Evolutionary conservation across 2,329 filamentous ascomycete species (phyloP), one percentile per base, ranked within the genome.

Genomic region (Venturia asperata): DNA sequence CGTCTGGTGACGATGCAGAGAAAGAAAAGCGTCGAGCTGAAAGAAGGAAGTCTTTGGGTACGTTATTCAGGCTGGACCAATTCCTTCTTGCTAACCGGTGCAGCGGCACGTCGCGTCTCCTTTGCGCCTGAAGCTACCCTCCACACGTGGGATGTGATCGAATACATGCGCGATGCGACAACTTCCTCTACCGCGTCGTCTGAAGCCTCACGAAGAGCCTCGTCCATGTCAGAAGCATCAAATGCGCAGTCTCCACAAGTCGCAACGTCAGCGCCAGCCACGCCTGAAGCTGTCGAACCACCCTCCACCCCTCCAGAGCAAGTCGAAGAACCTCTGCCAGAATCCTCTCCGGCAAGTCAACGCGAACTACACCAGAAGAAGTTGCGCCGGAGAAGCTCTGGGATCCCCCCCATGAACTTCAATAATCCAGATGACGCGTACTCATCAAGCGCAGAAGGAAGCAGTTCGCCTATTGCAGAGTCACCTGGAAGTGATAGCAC

Each of bases 81-180:
- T 55, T n/a, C 10, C 5, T 19, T 17, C 9, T 39, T 1, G 27
- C 68, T 19, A 6, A 13, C 24, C 39, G 10, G 11, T 27, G 49
- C 67, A 83, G 84, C 93, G 61, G 96, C 94, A 74, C 87, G 94
- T 72, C 87, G 94, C 72, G 94, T 99, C 42, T 97, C 93, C 0
- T 99, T 99, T 76, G 94, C 94, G 5, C 94, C 94, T 0, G 94
- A 99, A 77, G 94, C 94, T 15, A 99, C 94, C 3, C 82, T 99
- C 43, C 94, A 99, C 74, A 99, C 94, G 0, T 97, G 96, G 83
- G 92, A 97, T 72, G 92, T 94, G 65, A 85, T 97, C 56, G 93
- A 97, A 72, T 89, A 92, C 68, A 83, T 87, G 73, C 91, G 92
- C 72, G 92, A 97, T 73, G 91, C 91, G 24, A 95, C 92, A 1